phyloP scores from a whole-genome alignment of 305 asterid genomes.

The Solanum hybrid region DNA sequence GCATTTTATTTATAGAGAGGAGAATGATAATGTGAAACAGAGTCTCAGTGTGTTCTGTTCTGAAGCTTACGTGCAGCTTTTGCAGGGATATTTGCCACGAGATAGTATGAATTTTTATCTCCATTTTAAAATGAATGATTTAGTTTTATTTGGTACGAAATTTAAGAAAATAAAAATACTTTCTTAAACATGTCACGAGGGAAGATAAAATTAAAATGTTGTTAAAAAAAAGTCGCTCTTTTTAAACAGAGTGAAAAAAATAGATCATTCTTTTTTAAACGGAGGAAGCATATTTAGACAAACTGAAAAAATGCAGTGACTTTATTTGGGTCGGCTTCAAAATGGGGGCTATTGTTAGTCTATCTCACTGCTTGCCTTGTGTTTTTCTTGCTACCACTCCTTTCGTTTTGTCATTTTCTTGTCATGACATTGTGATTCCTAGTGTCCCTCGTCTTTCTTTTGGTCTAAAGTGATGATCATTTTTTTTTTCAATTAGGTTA shows the following conservation, averaged over 20 bases:
- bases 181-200: rapidly evolving
- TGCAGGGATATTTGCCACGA: background rate
- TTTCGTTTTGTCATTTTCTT: background rate
- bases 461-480: background rate
- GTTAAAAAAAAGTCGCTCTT: rapidly evolving
- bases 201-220: too few species aligned
- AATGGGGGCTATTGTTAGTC: background rate
- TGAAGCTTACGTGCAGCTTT: background rate
- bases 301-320: background rate
- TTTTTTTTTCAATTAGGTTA: background rate
- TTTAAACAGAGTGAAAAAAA: too few species aligned
- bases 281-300: background rate
- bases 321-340: background rate
- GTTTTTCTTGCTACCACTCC: background rate
- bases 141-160: background rate
- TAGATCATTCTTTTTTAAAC: too few species aligned
- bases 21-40: background rate
- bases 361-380: background rate
- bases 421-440: background rate
- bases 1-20: background rate
- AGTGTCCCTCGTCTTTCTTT: background rate
- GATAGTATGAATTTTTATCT: background rate
- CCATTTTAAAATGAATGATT: background rate
- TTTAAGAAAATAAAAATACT: too few species aligned
- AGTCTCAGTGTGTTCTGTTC: background rate